phyloP scores from a whole-genome alignment of 805 yeast genomes.

The Candida insectorum region DNA sequence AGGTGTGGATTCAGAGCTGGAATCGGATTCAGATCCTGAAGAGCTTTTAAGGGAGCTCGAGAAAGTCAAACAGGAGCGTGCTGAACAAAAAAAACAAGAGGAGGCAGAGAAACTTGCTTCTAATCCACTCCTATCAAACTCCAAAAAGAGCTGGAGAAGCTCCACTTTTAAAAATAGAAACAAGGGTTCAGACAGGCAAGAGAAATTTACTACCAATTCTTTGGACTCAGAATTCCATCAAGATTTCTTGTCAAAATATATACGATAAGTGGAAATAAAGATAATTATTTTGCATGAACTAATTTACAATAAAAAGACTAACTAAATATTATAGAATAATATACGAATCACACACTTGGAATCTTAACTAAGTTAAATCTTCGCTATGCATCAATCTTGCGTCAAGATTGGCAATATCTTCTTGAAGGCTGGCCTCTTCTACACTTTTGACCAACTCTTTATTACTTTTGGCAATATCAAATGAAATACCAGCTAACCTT shows the following conservation, averaged over 20 bases:
- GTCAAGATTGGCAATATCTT: constrained; percentile 79
- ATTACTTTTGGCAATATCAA: constrained; percentile 94
- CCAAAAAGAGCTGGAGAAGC: constrained; percentile 29
- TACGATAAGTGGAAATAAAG: constrained; percentile 16
- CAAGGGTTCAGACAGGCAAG: constrained; percentile 1
- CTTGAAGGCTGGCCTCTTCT: constrained; percentile 87
- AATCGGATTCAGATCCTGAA: constrained; percentile 13
- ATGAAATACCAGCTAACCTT: constrained; percentile 91
- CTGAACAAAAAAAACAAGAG: constrained; percentile 10
- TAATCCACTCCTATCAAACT: constrained; percentile 14
- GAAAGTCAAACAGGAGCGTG: constrained; percentile 16
- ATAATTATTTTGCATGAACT: constrained; percentile 1
- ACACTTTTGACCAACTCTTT: constrained; percentile 94
- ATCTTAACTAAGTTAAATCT: constrained; percentile 19
- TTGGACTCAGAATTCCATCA: constrained; percentile 32
- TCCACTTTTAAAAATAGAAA: constrained; percentile 20
- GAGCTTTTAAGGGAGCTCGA: constrained; percentile 17
- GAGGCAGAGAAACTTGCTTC: constrained; percentile 7
- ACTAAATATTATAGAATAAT: constrained; percentile 3
- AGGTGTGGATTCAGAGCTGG: constrained; percentile 4
- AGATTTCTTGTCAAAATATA: constrained; percentile 31
- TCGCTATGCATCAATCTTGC: constrained; percentile 48
- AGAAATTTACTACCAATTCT: constrained; percentile 29
- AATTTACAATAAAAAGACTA: neutral
- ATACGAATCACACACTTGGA: constrained; percentile 3